A percentile compares a stretch with the other conserved stretches of the same genome.
Conservation (phyloP, 2,329 filamentous ascomycete species). For the Raffaelea ambrosiae region DNA sequence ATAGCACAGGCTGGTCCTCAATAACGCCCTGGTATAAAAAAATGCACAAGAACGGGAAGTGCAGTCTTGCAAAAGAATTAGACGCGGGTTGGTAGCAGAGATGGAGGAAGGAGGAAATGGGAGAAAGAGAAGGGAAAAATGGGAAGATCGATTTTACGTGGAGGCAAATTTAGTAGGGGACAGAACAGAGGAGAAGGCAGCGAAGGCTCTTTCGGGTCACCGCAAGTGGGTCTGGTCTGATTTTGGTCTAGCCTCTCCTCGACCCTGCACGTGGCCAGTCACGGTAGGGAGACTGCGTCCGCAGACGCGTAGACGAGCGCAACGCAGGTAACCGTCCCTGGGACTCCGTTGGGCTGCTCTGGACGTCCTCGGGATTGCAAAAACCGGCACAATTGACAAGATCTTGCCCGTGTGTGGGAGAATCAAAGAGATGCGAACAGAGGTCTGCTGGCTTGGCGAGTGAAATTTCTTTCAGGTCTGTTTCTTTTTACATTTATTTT, state of each 20-base stretch:
- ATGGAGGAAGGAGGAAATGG: not conserved
- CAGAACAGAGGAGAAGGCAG: conserved; percentile 5
- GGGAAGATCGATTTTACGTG: conserved; percentile 1
- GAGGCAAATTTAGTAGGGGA: conserved; percentile 4
- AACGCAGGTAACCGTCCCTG: too few species aligned
- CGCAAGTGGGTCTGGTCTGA: not conserved
- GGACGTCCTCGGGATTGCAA: too few species aligned
- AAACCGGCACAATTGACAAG: too few species aligned
- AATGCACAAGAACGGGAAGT: not conserved
- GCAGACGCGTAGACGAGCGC: not conserved
- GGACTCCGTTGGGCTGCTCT: too few species aligned
- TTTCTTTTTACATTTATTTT: too few species aligned
- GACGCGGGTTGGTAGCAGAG: too few species aligned
- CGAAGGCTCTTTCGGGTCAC: not conserved
- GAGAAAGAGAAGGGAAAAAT: not conserved
- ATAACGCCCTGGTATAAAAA: not conserved
- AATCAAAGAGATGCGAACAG: too few species aligned
- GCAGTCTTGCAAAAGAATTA: not conserved
- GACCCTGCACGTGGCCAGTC: conserved; percentile 14
- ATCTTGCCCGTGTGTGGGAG: too few species aligned
- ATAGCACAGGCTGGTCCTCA: not conserved
- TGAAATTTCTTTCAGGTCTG: too few species aligned
- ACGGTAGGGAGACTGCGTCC: conserved; percentile 9
- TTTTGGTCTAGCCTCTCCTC: not conserved
- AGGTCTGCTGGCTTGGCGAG: too few species aligned